These are phyloP conservation scores for Wallacemonas collosoma DNA, from an alignment of 208 protist species.

Conservation along the genomic window DNA sequence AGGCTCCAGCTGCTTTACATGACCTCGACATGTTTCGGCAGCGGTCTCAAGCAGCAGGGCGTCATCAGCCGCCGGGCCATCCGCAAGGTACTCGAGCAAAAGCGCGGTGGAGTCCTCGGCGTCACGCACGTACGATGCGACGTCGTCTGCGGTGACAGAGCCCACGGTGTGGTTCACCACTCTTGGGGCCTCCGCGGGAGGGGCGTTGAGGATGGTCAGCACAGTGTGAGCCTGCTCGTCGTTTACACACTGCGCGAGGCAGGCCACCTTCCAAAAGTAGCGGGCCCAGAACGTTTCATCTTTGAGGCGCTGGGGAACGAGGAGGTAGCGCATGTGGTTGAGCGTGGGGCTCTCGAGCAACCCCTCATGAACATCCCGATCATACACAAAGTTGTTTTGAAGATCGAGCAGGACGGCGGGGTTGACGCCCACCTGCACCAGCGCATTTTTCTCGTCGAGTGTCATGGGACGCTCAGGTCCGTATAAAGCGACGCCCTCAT, in stretches of 20 bases:
- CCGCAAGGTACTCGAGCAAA: conserved; percentile 54
- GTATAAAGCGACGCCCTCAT: conserved; percentile 70
- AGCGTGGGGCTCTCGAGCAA: conserved; percentile 43
- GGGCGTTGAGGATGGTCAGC: conserved; percentile 67
- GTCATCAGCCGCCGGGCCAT: conserved; percentile 29
- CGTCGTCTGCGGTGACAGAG: conserved; percentile 35
- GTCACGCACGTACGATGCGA: conserved; percentile 33
- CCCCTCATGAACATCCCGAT: conserved; percentile 67
- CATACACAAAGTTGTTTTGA: conserved; percentile 49
- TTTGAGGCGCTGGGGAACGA: conserved; percentile 69
- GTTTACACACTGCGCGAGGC: conserved; percentile 55
- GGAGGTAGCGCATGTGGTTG: conserved; percentile 62
- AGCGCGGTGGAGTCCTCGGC: conserved; percentile 53
- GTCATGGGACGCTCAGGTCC: conserved; percentile 53
- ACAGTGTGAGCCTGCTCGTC: conserved; percentile 59
- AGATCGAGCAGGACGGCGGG: conserved; percentile 37
- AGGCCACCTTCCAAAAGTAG: conserved; percentile 87
- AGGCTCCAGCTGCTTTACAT: conserved; percentile 40
- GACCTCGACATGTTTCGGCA: conserved; percentile 41
- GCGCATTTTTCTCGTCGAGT: conserved; percentile 45
- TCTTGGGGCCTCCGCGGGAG: conserved; percentile 24
- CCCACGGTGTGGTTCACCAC: neutral
- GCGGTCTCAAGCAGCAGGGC: conserved; percentile 37
- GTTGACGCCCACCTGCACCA: conserved; percentile 65
- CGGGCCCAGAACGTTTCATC: conserved; percentile 82